Evolutionary conservation across 805 yeast species (phyloP).

Genomic region (Saturnispora kantuleensis): DNA sequence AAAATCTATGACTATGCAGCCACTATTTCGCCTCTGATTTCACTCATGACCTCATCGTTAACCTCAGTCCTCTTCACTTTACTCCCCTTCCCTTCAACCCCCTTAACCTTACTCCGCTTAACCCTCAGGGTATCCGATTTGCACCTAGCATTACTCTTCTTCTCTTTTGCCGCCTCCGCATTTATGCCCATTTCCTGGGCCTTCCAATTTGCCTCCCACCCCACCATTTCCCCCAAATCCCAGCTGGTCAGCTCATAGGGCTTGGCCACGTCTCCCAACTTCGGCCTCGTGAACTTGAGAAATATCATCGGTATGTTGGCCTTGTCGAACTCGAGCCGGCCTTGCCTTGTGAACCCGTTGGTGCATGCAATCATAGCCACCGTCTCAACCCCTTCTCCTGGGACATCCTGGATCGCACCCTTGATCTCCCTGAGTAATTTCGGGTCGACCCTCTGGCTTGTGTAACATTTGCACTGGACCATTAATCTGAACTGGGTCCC

Average conservation of each 20-base stretch:
- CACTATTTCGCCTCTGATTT: no score
- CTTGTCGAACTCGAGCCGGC: conserved; percentile 34
- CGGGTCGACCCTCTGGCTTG: conserved; percentile 33
- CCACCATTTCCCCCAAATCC: conserved; percentile 28
- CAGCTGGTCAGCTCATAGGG: conserved; percentile 31
- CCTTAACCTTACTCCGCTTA: not conserved
- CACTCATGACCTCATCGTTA: no score
- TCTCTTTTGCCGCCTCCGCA: not conserved
- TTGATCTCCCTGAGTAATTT: conserved; percentile 40
- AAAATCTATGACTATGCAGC: no score
- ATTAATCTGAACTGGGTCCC: conserved; percentile 27
- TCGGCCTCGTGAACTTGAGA: conserved; percentile 30
- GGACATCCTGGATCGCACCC: conserved; percentile 35
- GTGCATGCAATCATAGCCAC: conserved; percentile 39
- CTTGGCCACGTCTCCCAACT: conserved; percentile 4
- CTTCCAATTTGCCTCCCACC: conserved; percentile 12
- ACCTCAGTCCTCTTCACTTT: no score
- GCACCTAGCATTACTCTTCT: not conserved
- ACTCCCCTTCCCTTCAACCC: not conserved
- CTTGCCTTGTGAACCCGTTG: conserved; percentile 37
- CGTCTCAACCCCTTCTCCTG: conserved; percentile 2
- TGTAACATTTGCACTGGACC: conserved; percentile 48
- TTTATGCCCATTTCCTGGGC: conserved; percentile 3
- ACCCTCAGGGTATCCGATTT: not conserved
- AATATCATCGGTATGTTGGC: conserved; percentile 37